These are phyloP conservation scores for Suillus weaverae DNA, from an alignment of 768 basidiomycete species.

Conservation along the genomic window DNA sequence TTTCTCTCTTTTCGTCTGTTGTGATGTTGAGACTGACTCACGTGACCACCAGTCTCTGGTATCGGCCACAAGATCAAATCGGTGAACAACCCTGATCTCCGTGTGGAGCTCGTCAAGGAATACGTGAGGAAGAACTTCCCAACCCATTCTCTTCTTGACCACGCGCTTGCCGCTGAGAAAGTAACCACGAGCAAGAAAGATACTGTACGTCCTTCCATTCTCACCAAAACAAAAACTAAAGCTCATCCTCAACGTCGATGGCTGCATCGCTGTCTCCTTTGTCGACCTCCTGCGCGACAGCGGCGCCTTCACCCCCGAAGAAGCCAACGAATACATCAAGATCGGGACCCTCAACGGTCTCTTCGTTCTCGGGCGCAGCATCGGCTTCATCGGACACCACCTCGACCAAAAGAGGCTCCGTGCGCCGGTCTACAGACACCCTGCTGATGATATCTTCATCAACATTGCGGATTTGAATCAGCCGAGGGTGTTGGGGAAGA, in stretches of 20 bases:
- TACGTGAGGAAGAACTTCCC: constrained; percentile 97
- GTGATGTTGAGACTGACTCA: background rate
- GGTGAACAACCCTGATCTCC: constrained; percentile 92
- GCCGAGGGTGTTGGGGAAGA: constrained; percentile 38
- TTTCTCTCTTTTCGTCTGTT: background rate
- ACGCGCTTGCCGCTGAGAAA: constrained; percentile 95
- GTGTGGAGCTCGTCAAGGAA: constrained; percentile 93
- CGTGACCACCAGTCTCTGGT: constrained; percentile 67
- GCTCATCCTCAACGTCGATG: constrained; percentile 96
- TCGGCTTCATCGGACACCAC: constrained; percentile 96
- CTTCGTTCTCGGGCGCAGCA: constrained; percentile 96
- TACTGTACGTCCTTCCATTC: constrained; percentile 50
- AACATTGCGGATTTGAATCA: constrained; percentile 86
- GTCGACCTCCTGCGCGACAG: constrained; percentile 90
- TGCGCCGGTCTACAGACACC: constrained; percentile 91
- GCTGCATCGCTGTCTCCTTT: constrained; percentile 94
- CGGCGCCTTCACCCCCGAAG: constrained; percentile 93
- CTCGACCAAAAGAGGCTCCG: constrained; percentile 95
- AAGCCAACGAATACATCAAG: constrained; percentile 97
- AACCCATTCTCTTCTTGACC: constrained; percentile 87
- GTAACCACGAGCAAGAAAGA: constrained; percentile 98
- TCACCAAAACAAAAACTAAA: too few species aligned
- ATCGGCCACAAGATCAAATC: constrained; percentile 99
- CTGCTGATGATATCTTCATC: constrained; percentile 95
- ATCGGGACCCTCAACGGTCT: constrained; percentile 94